A percentile compares a stretch with the other conserved stretches of the same genome.
phyloP scores from a whole-genome alignment of 2,329 filamentous ascomycete genomes.

The Bipolaris zeicola region DNA sequence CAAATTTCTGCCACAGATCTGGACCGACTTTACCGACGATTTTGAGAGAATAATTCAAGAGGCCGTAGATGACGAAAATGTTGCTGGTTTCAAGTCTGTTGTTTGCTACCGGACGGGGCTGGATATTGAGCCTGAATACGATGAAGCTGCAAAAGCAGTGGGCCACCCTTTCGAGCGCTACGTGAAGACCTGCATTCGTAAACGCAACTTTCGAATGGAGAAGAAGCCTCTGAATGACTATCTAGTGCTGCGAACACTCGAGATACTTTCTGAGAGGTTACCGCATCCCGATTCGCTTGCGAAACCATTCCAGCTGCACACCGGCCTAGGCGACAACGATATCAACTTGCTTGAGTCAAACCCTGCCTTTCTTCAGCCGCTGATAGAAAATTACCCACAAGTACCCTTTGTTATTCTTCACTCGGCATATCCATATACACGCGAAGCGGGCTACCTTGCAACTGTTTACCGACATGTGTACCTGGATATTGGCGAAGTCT shows the following conservation, averaged over 20 bases:
- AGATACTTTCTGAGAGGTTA: constrained; percentile 57
- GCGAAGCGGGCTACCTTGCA: constrained; percentile 78
- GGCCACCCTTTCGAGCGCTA: constrained; percentile 50
- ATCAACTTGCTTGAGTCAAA: constrained; percentile 72
- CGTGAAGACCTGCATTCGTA: constrained; percentile 47
- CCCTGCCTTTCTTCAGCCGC: constrained; percentile 73
- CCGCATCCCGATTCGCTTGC: constrained; percentile 48
- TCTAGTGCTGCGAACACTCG: constrained; percentile 68
- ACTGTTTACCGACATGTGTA: constrained; percentile 79
- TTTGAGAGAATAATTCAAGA: constrained; percentile 61
- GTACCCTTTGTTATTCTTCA: constrained; percentile 81
- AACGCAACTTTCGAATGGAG: constrained; percentile 60
- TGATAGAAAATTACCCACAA: constrained; percentile 71
- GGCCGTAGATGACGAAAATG: constrained; percentile 66
- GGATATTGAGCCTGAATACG: constrained; percentile 54
- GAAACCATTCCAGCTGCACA: constrained; percentile 85
- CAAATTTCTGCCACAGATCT: constrained; percentile 46
- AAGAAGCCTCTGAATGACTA: constrained; percentile 71
- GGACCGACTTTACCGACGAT: constrained; percentile 54
- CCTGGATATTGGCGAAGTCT: constrained; percentile 82
- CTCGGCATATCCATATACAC: constrained; percentile 79
- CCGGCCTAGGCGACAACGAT: constrained; percentile 80
- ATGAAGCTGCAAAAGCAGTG: constrained; percentile 44
- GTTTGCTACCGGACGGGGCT: constrained; percentile 82
- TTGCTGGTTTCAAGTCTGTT: constrained; percentile 82